Conservation (phyloP, 2,329 filamentous ascomycete genomes). For the Ophiosphaerella narmari region DNA sequence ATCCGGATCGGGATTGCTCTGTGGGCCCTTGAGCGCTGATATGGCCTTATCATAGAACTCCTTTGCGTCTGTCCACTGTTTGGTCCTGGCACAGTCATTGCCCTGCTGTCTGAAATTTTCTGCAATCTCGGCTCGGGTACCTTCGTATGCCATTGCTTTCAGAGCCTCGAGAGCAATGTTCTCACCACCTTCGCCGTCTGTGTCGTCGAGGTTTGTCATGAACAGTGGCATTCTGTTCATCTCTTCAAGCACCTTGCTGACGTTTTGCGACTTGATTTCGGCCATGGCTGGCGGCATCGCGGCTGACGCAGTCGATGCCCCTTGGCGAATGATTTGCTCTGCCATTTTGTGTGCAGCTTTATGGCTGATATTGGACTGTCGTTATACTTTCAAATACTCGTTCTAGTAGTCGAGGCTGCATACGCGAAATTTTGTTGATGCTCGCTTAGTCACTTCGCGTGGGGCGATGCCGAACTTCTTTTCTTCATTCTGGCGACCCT, state of each 20-base stretch:
- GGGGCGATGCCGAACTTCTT: conserved; percentile 8
- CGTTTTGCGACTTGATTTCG: conserved; percentile 59
- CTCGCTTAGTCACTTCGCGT: conserved; percentile 26
- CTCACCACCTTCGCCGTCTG: conserved; percentile 66
- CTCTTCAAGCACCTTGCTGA: conserved; percentile 65
- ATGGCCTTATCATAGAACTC: conserved; percentile 94
- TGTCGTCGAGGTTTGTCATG: conserved; percentile 84
- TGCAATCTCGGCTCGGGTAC: conserved; percentile 81
- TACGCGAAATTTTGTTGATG: conserved; percentile 12
- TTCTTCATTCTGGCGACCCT: conserved; percentile 2
- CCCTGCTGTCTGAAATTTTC: conserved; percentile 87
- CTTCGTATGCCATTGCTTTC: conserved; percentile 89
- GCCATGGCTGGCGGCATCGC: conserved; percentile 64
- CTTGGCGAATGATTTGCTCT: conserved; percentile 14
- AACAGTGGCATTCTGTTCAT: conserved; percentile 81
- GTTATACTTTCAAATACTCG: not conserved
- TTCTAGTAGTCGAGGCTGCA: too few relatives aligned
- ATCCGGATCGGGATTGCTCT: conserved; percentile 49
- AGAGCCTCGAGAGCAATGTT: conserved; percentile 86
- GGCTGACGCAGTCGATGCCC: conserved; percentile 39
- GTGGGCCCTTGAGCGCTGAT: conserved; percentile 67
- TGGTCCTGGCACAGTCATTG: conserved; percentile 80
- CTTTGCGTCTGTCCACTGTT: conserved; percentile 78
- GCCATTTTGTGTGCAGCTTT: conserved; percentile 20
- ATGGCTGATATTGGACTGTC: not conserved